Evolutionary conservation across 1,284 basidiomycete genomes (phyloP), one percentile per base, ranked within the genome.

Genomic region (Exsudoporus floridanus): DNA sequence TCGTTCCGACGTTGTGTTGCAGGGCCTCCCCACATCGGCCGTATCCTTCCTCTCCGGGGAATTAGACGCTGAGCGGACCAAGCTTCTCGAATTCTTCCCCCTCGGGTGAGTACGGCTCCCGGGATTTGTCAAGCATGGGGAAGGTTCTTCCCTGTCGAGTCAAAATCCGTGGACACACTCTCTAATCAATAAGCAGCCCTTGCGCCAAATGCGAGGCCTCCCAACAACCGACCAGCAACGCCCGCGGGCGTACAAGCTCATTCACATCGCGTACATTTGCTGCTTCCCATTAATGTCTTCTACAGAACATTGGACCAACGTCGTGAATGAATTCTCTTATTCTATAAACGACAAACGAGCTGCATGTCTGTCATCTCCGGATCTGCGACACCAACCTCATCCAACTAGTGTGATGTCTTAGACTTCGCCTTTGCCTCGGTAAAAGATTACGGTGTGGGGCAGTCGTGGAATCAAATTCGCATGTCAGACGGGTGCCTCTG

Each of bases 31-130:
- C 48, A 27, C 21, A 16, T 36, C 31, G 48, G 57, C 36, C 19
- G 31, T 2, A 28, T 41, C 45, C 45, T 62, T 10, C 61, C 59
- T 54, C 37, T 67, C 65, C 37, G 50, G 65, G 56, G 56, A 62
- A 52, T 62, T 52, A 55, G 49, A 37, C 53, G 52, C 55, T 39
- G 30, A 46, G 38, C 18, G 45, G 42, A 25, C 41, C 33, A n/a
- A 8, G 28, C 23, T 37, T 23, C n/a, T 45, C 9, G 19, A 34
- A 27, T 35, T 14, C 13, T 25, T 46, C 12, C 27, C 45, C 21
- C 23, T 52, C 53, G 50, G 53, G 42, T 19, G 47, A 23, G 50
- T 19, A 39, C 57, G 54, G 52, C 49, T 55, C 55, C 55, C 57
- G 49, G 37, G 55, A 41, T 18, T 23, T 53, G 53, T 49, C 52